Evolutionary conservation across 1,284 basidiomycete genomes (phyloP), one percentile per base, ranked within the genome.

Genomic region (Ceratobasidium sp.): DNA sequence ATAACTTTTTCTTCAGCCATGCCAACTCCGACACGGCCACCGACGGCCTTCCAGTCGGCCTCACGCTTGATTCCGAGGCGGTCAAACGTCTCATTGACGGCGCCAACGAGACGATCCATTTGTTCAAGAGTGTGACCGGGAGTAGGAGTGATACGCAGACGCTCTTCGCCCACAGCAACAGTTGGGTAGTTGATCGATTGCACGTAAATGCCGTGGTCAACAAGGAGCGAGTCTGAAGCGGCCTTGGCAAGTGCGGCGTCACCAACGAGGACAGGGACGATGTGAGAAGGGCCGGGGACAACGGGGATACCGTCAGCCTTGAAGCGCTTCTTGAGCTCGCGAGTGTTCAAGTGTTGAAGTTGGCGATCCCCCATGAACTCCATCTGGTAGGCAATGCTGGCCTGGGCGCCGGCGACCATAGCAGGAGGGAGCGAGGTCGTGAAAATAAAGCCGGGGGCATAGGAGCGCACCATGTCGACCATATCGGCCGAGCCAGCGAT

Each of bases 121-220:
- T 99, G 97, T 83, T 96, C 95, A 77, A 88, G 84, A 10, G 95
- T 96, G 89, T 99, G 98, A 65, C 97, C 93, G 28, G 97, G 97
- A 3, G 97, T 99, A 80, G 99, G 97, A 33, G 97, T 99, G 86
- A 99, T 93, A 78, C 96, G 91, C 79, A 98, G 91, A 81, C 96
- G 93, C 85, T 98, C 96, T 85, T 97, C 95, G 65, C 96, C 96
- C 73, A 93, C 92, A 52, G 96, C 92, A 81, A 98, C 96, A 54
- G 96, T 98, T n/a, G 96, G 96, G 87, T 95, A 98, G 87, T 98
- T 98, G 90, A 99, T 99, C 52, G 95, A 95, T 87, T 99, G 98
- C 26, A 99, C 97, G 86, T 99, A 99, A 86, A 99, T 97, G 84
- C 93, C 90, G 87, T 98, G 94, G 84, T 97, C 93, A 80, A 90